phyloP scores from a whole-genome alignment of 495 filamentous ascomycete genomes.

The Xylaria cubensis region DNA sequence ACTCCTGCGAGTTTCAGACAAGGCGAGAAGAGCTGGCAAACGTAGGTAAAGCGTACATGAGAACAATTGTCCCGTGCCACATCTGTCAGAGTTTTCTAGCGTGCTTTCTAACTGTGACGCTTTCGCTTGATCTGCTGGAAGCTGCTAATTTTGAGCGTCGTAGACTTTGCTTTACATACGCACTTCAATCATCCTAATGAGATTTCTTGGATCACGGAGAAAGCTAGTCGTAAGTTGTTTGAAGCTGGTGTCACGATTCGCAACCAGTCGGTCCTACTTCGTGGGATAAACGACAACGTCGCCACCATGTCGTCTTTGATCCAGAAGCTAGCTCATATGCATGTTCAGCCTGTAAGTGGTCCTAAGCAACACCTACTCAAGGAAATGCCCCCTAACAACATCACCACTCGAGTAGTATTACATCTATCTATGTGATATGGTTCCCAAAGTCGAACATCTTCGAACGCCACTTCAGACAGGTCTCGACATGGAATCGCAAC shows the following conservation, averaged over 20 bases:
- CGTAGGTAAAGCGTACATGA: slow-evolving; percentile 32
- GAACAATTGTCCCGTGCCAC: background rate
- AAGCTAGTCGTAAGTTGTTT: slow-evolving; percentile 57
- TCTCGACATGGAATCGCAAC: slow-evolving; percentile 57
- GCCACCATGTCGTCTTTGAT: slow-evolving; percentile 60
- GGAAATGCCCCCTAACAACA: slow-evolving; percentile 26
- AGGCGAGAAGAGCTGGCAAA: slow-evolving; percentile 57
- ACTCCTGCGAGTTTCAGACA: slow-evolving; percentile 54
- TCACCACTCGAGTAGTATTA: slow-evolving; percentile 54
- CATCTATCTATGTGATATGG: slow-evolving; percentile 67
- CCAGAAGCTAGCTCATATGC: slow-evolving; percentile 58
- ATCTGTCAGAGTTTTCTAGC: background rate
- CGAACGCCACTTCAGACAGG: slow-evolving; percentile 64
- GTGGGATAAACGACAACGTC: slow-evolving; percentile 61
- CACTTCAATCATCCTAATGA: slow-evolving; percentile 69
- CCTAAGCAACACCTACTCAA: slow-evolving; percentile 25
- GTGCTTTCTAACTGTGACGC: background rate
- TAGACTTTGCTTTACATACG: slow-evolving; percentile 59
- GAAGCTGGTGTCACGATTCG: slow-evolving; percentile 57
- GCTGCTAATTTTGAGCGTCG: background rate
- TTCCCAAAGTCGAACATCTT: slow-evolving; percentile 63
- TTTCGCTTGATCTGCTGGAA: background rate
- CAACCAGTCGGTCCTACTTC: slow-evolving; percentile 61
- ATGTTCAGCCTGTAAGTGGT: slow-evolving; percentile 52
- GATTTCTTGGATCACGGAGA: slow-evolving; percentile 63